Percentiles rank a stretch among this genome's conserved stretches.
Evolutionary conservation across 306 rosid species (phyloP).

Genomic region (Medicago lupulina): DNA sequence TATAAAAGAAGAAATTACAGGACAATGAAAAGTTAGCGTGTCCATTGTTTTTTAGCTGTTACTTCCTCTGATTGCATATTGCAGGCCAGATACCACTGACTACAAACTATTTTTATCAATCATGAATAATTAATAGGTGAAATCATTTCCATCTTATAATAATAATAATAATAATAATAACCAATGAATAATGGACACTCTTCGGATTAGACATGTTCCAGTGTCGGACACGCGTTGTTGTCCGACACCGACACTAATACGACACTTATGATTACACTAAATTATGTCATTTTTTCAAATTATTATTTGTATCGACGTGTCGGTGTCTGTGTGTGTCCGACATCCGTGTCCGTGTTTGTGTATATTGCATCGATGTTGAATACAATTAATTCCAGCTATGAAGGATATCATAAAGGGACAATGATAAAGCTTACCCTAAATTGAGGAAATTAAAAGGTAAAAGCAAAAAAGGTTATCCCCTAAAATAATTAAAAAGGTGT

Average conservation of each 20-base stretch:
- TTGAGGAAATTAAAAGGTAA: neutral
- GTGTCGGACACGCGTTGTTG: no score
- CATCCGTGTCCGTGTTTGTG: no score
- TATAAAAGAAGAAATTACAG: slow-evolving; percentile 24
- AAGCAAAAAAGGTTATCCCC: neutral
- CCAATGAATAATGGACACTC: no score
- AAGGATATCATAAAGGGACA: neutral
- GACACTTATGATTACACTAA: no score
- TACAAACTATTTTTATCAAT: neutral
- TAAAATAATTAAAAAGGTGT: slow-evolving; percentile 15
- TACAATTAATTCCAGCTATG: neutral
- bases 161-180: neutral
- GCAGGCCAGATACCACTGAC: slow-evolving; percentile 13
- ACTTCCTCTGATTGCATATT: slow-evolving; percentile 13
- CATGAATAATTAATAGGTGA: neutral
- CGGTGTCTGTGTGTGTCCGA: no score
- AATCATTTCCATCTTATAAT: slow-evolving; percentile 1
- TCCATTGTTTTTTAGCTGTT: neutral
- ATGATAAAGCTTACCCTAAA: neutral
- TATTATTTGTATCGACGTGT: no score
- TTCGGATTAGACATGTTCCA: no score
- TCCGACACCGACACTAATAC: no score
- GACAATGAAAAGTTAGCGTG: slow-evolving; percentile 3
- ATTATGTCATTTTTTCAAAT: no score
- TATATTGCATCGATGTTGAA: no score